Conservation (phyloP, 352 stramenopile species). For the Phytopythium mirpurense region DNA sequence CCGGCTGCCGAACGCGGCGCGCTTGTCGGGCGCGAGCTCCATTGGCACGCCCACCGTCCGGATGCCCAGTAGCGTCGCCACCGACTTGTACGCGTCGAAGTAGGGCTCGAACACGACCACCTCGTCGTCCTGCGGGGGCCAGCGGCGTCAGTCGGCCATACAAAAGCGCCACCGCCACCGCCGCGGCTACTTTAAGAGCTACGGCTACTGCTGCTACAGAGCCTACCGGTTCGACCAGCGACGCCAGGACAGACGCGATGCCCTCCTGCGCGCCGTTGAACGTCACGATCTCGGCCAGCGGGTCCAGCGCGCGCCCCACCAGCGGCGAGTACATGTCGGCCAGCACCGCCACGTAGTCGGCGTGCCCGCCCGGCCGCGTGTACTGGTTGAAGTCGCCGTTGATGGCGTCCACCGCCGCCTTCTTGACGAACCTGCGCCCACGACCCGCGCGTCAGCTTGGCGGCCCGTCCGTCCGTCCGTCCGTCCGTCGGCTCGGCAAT, state of each 20-base stretch:
- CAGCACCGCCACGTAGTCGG: conserved; percentile 72
- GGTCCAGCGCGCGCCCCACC: conserved; percentile 57
- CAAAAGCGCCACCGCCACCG: too few species aligned
- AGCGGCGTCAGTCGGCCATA: background rate
- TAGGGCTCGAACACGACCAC: conserved; percentile 88
- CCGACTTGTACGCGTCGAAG: conserved; percentile 88
- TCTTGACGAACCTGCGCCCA: conserved; percentile 75
- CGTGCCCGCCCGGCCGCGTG: conserved; percentile 80
- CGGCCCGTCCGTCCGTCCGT: background rate
- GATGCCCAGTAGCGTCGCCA: conserved; percentile 79
- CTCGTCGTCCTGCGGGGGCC: conserved; percentile 60
- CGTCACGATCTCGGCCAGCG: conserved; percentile 78
- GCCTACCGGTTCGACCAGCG: conserved; percentile 58
- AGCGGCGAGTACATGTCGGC: conserved; percentile 77
- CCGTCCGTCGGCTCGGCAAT: background rate
- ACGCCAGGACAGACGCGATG: conserved; percentile 76
- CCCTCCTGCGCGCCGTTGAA: conserved; percentile 88
- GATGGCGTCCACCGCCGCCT: conserved; percentile 82
- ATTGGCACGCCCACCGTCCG: conserved; percentile 71
- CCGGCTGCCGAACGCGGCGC: conserved; percentile 31
- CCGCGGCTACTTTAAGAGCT: too few species aligned
- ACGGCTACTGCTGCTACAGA: too few species aligned
- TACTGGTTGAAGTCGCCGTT: conserved; percentile 84
- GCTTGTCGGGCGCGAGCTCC: conserved; percentile 41
- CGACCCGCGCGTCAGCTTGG: background rate